Base-by-base conservation (phyloP, 805 yeast species). In the Candida corydali region DNA sequence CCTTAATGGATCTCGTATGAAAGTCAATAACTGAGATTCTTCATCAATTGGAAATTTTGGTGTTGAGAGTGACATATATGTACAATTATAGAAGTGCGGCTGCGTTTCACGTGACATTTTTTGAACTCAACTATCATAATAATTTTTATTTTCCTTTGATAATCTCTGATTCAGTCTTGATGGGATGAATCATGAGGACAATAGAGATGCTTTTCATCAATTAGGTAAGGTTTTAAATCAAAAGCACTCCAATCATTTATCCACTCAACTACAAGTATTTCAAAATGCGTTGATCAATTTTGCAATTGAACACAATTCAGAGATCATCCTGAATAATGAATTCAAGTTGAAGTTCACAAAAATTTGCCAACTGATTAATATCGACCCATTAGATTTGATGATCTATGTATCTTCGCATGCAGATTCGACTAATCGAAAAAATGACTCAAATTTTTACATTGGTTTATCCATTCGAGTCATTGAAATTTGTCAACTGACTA, bases 351-450 rank as follows among this genome's bases (percentile, higher is more conserved):
- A 85, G 52, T 86, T 88, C 55, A 78, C 86, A 25, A 73, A 75
- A 40, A 80, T 89, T 64, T 87, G 96, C 50, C 65, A 73, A 3
- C 75, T 80, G 46, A 80, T 88, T 19, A 96, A 96, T 1, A 80
- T 88, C 14, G 96, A 89, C 54, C 93, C 96, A 0, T 55, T 89
- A 20, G 71, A 65, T 37, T 52, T 65, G 25, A 34, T 51, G 36
- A 44, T 58, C 5, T 44, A 44, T 40, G 49, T 52, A n/a, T 29
- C 37, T 11, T 19, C 18, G 14, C 10, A 44, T 19, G 12, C 19
- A 14, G 25, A 15, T 5, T 44, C 50, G 33, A 45, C 51, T 11
- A 51, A 52, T 22, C 22, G 17, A 8, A 59, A 63, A 15, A 52
- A 50, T 11, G 65, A 59, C 26, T 66, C 65, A 5, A 88, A 82